phyloP scores from a whole-genome alignment of 2,329 filamentous ascomycete species.

The Diaporthe velutina region DNA sequence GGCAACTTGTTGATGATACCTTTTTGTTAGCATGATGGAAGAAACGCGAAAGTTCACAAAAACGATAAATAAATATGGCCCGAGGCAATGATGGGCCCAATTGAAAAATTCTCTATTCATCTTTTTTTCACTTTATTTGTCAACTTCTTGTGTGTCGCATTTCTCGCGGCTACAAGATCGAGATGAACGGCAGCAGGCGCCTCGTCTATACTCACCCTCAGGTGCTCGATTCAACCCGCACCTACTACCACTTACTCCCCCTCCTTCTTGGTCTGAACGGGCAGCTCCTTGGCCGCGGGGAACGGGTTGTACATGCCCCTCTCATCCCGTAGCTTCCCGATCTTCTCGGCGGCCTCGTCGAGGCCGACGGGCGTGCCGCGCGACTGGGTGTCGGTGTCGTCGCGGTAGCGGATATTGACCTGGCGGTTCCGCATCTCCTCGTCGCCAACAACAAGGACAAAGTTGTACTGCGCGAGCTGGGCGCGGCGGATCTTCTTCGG shows the following conservation, averaged over 20 bases:
- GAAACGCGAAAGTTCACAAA: constrained; percentile 1
- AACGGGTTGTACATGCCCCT: constrained; percentile 54
- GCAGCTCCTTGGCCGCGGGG: constrained; percentile 43
- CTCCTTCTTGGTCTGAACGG: constrained; percentile 40
- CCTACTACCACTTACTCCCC: background rate
- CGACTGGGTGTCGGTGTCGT: constrained; percentile 72
- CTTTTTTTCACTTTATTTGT: background rate
- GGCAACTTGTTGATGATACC: constrained; percentile 34
- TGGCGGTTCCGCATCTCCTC: constrained; percentile 71
- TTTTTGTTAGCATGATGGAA: constrained; percentile 27
- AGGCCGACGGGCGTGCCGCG: constrained; percentile 71
- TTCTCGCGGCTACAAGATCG: no score
- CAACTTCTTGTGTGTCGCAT: background rate
- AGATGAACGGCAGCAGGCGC: no score
- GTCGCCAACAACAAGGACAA: constrained; percentile 79
- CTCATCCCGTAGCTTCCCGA: constrained; percentile 65
- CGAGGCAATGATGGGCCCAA: constrained; percentile 1
- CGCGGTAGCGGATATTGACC: constrained; percentile 74
- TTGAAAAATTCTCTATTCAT: constrained; percentile 8
- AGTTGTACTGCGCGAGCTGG: constrained; percentile 86
- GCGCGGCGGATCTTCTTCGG: constrained; percentile 91
- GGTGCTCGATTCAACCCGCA: no score
- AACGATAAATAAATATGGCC: constrained; percentile 9
- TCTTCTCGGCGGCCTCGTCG: constrained; percentile 68
- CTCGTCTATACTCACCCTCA: no score